Evolutionary conservation across 768 basidiomycete species (phyloP).

Genomic region (Harrya chromipes): DNA sequence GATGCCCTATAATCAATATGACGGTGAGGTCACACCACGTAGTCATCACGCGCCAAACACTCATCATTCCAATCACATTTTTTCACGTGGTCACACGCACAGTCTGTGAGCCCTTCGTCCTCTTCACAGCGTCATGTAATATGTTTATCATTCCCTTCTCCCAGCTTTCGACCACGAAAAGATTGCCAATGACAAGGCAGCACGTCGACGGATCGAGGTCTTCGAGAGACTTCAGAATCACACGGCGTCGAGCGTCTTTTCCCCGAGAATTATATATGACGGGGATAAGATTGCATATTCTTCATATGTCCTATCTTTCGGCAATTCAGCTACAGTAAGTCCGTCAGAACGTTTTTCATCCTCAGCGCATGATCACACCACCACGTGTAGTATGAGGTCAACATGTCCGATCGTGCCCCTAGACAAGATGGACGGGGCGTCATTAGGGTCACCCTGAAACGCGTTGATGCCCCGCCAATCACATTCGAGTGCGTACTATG

Average conservation of each 20-base stretch:
- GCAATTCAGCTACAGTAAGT: slow-evolving; percentile 31
- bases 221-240: slow-evolving; percentile 38
- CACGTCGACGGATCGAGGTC: slow-evolving; percentile 29
- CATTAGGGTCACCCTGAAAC: slow-evolving; percentile 31
- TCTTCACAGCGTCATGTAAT: not conserved
- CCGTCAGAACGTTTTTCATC: not conserved
- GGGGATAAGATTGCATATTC: slow-evolving; percentile 43
- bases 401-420: slow-evolving; percentile 27
- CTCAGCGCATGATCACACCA: too few species aligned
- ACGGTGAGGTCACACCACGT: slow-evolving; percentile 23
- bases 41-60: not conserved
- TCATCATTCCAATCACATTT: slow-evolving; percentile 6
- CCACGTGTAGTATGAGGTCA: slow-evolving; percentile 32
- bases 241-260: slow-evolving; percentile 35
- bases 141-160: not conserved
- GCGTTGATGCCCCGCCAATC: slow-evolving; percentile 38
- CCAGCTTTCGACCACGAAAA: slow-evolving; percentile 20
- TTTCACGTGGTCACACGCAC: not conserved
- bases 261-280: slow-evolving; percentile 46
- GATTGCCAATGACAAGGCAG: not conserved
- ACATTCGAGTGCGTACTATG: slow-evolving; percentile 32
- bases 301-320: slow-evolving; percentile 29
- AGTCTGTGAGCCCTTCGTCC: slow-evolving; percentile 26
- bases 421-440: slow-evolving; percentile 25
- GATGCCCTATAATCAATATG: slow-evolving; percentile 30